Conservation (phyloP, 345 rosid species). For the Barbarea vulgaris region DNA sequence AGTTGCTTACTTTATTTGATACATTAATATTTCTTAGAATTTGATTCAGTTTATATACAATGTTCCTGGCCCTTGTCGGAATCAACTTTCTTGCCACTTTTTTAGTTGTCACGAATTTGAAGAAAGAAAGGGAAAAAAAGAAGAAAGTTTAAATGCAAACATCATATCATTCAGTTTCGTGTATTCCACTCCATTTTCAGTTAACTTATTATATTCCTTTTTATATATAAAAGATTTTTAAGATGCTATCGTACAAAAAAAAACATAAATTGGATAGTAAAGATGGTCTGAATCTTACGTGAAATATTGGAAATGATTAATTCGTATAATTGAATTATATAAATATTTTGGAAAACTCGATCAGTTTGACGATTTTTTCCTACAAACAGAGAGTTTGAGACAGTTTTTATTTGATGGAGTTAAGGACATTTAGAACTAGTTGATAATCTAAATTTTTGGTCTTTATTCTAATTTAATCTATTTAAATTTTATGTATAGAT, state of each 20-base stretch:
- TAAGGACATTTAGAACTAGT: background rate
- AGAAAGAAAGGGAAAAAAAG: background rate
- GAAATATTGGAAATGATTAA: background rate
- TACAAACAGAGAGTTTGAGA: background rate
- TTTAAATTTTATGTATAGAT: background rate
- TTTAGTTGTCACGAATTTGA: constrained; percentile 37
- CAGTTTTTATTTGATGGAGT: background rate
- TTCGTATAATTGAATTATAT: background rate
- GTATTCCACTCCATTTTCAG: constrained; percentile 20
- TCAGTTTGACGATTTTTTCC: background rate
- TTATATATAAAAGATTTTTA: background rate
- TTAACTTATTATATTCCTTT: constrained; percentile 2
- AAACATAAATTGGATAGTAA: background rate
- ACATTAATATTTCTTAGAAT: constrained; percentile 12
- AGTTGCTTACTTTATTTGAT: background rate
- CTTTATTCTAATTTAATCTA: background rate
- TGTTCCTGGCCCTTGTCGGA: constrained; percentile 25
- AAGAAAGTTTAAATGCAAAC: constrained; percentile 20
- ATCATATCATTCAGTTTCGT: constrained; percentile 23
- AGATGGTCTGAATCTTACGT: background rate
- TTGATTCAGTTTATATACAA: background rate
- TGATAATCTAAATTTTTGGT: background rate
- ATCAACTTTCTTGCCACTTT: constrained; percentile 34
- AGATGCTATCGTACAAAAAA: background rate
- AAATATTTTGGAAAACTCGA: background rate